Evolutionary conservation across 441 rosid genomes (phyloP), one percentile per base, ranked within the genome.

Genomic region (Melianthus villosus): DNA sequence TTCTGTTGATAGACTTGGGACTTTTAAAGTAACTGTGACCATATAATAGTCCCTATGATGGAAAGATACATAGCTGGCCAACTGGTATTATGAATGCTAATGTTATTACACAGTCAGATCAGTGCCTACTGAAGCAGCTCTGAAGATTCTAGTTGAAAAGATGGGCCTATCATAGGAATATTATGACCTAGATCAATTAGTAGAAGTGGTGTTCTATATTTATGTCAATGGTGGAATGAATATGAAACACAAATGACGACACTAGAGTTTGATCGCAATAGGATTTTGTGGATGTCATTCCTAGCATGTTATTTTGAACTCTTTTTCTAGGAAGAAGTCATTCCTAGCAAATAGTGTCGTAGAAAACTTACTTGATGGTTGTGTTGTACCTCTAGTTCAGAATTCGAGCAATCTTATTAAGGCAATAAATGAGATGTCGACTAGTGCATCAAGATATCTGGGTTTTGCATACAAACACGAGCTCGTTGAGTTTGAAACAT

Each of bases 241-340:
- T 55, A 59, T 57, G 89, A 72, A 45, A 69, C 53, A 46, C 74
- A 94, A 46, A 67, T 82, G 52, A 94, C 93, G 46, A 84, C 98
- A 33, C 78, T 91, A 40, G 98, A 91, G 71, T 91, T 91, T 12
- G 94, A 82, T 41, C 86, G 81, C 4, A 94, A 82, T 54, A 44
- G 98, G 32, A 89, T n/a, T n/a, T n/a, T n/a, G n/a, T n/a, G n/a
- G n/a, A n/a, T n/a, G n/a, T n/a, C n/a, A 89, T 59, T 89, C 98
- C 29, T 84, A 84, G 98, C 94, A 96, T 61, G 94, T 84, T 53
- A 79, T 89, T 54, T 86, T 79, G 39, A 72, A 70, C 62, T 77
- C 95, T 23, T 45, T 63, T 69, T 62, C 84, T 2, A 75, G 84
- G 48, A 63, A 48, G 20, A 82, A 84, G 51, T 45, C 73, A 28